Conservation (phyloP, 768 basidiomycete species). For the Zangia roseola region DNA sequence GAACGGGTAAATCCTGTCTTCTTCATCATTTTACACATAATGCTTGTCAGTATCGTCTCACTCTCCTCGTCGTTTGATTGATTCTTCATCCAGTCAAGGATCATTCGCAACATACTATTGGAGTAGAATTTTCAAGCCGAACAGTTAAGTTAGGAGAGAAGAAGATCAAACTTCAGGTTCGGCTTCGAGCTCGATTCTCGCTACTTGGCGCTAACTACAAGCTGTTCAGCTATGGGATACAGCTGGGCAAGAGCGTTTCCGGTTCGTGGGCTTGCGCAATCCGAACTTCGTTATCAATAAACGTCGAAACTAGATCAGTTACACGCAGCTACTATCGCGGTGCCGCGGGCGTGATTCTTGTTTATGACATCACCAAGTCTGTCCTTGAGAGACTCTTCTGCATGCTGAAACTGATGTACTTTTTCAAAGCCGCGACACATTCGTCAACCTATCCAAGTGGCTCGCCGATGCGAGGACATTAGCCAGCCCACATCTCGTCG, state of each 20-base stretch:
- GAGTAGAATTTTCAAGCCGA: conserved; percentile 95
- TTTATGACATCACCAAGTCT: conserved; percentile 91
- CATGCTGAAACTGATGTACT: conserved; percentile 1
- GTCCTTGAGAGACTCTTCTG: conserved; percentile 16
- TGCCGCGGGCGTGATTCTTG: conserved; percentile 87
- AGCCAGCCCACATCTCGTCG: conserved; percentile 87
- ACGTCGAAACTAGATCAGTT: conserved; percentile 58
- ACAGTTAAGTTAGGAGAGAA: conserved; percentile 93
- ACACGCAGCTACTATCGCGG: conserved; percentile 96
- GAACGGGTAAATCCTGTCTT: conserved; percentile 95
- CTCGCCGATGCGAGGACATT: conserved; percentile 90
- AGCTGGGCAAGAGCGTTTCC: conserved; percentile 93
- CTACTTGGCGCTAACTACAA: conserved; percentile 12
- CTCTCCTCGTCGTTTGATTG: conserved; percentile 5
- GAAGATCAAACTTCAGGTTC: conserved; percentile 91
- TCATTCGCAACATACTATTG: conserved; percentile 96
- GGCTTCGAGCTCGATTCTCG: conserved; percentile 18
- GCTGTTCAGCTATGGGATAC: conserved; percentile 88
- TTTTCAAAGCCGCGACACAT: conserved; percentile 76
- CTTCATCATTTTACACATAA: conserved; percentile 97
- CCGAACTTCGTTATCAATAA: conserved; percentile 9
- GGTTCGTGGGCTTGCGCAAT: conserved; percentile 43
- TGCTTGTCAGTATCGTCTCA: conserved; percentile 63
- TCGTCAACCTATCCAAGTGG: conserved; percentile 83
- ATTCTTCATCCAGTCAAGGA: conserved; percentile 74